phyloP scores from a whole-genome alignment of 257 asterid species.

The Gentiana macrophylla region DNA sequence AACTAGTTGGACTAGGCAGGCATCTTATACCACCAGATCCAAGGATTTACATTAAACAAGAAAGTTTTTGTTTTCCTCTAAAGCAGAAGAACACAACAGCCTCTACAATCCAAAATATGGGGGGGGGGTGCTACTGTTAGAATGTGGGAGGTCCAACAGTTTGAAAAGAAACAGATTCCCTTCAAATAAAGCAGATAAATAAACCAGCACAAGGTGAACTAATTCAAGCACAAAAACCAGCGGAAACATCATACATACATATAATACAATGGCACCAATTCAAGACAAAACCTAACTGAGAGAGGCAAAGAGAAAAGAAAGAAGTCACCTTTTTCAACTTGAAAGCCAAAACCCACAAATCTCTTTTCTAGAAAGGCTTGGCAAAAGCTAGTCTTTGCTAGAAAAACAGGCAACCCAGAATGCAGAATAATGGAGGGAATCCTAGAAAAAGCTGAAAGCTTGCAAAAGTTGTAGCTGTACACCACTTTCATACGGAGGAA shows the following conservation, averaged over 20 bases:
- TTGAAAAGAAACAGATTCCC: not conserved
- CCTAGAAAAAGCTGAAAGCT: not conserved
- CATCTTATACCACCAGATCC: too few species aligned
- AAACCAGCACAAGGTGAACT: not conserved
- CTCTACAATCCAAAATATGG: too few species aligned
- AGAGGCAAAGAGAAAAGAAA: not conserved
- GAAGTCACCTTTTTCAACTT: not conserved
- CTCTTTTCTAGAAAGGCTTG: not conserved
- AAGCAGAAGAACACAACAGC: too few species aligned
- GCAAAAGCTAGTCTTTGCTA: not conserved
- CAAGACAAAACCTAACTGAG: not conserved
- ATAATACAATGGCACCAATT: not conserved
- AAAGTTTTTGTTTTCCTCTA: too few species aligned
- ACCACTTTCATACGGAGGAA: not conserved
- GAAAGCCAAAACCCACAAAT: not conserved
- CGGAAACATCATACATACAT: not conserved
- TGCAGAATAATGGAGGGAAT: slow-evolving; percentile 1
- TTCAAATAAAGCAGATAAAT: not conserved
- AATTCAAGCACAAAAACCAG: not conserved
- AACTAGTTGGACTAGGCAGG: too few species aligned
- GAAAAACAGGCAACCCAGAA: not conserved
- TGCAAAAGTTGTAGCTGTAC: slow-evolving; percentile 2
- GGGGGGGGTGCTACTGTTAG: not conserved
- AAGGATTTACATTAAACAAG: too few species aligned
- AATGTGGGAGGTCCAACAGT: not conserved